Percentiles rank a stretch among this genome's conserved stretches.
These are phyloP conservation scores for Metschnikowia orientalis DNA, from an alignment of 805 yeast genomes.

Conservation along the genomic window DNA sequence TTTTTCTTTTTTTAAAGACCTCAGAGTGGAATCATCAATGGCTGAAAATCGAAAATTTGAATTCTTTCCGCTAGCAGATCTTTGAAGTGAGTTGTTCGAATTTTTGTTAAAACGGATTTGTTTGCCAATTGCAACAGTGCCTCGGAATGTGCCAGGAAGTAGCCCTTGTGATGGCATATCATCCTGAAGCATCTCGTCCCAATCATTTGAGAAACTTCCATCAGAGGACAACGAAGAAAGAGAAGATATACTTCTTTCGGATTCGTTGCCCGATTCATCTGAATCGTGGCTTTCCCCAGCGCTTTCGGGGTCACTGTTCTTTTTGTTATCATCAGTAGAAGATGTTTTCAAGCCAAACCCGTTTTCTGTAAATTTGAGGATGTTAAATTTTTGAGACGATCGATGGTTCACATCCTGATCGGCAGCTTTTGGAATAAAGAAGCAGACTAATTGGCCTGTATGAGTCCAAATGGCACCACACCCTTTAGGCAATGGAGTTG, in stretches of 20 bases:
- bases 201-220: constrained; percentile 63
- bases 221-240: constrained; percentile 33
- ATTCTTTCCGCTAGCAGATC: constrained; percentile 39
- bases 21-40: constrained; percentile 32
- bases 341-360: constrained; percentile 39
- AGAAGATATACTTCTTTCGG: constrained; percentile 14
- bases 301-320: constrained; percentile 8
- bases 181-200: constrained; percentile 59
- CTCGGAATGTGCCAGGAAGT: constrained; percentile 47
- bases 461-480: constrained; percentile 90
- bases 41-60: constrained; percentile 35
- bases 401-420: constrained; percentile 29
- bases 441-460: constrained; percentile 75
- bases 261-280: constrained; percentile 10
- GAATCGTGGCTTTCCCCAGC: constrained; percentile 1
- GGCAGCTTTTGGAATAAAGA: constrained; percentile 57
- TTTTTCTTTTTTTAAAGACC: constrained; percentile 17
- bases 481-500: constrained; percentile 88
- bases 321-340: not conserved
- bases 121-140: constrained; percentile 38
- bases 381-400: constrained; percentile 46
- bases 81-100: constrained; percentile 25
- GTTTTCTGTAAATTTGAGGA: constrained; percentile 41
- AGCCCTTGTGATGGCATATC: constrained; percentile 50
- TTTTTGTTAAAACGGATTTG: constrained; percentile 22